A percentile compares a stretch with the other conserved stretches of the same genome.
These are phyloP conservation scores for Ailanthus altissimus DNA, from an alignment of 345 rosid genomes.

Conservation along the genomic window DNA sequence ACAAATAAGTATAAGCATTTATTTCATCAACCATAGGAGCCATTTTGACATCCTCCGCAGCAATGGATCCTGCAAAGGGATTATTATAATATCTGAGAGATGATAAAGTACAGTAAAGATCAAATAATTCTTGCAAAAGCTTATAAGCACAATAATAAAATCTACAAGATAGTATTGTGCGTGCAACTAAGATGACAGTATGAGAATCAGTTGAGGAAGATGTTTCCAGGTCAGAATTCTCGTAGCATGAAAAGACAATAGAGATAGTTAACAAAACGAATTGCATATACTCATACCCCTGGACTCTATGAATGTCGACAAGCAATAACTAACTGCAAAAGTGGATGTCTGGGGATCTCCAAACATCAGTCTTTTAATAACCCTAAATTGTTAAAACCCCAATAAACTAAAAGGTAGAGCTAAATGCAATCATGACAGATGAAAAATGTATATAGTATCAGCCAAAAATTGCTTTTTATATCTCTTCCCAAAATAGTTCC, in stretches of 20 bases:
- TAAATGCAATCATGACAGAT: neutral
- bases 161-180: neutral
- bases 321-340: neutral
- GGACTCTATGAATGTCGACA: too few relatives aligned
- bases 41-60: constrained; percentile 58
- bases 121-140: constrained; percentile 7
- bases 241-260: constrained; percentile 10
- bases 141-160: constrained; percentile 2
- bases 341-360: neutral
- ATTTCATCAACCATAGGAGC: constrained; percentile 68
- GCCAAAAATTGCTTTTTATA: neutral
- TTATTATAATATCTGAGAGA: constrained; percentile 9
- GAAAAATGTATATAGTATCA: neutral
- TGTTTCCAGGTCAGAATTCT: neutral
- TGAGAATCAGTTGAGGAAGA: neutral
- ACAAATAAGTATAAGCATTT: constrained; percentile 80
- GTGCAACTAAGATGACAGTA: neutral
- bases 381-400: neutral
- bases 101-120: neutral
- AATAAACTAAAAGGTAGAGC: neutral
- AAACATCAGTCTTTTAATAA: neutral
- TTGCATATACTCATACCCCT: too few relatives aligned
- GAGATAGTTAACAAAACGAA: neutral
- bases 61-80: constrained; percentile 50
- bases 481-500: neutral